Conservation (phyloP, 257 asterid species). For the Coffea canephora region DNA sequence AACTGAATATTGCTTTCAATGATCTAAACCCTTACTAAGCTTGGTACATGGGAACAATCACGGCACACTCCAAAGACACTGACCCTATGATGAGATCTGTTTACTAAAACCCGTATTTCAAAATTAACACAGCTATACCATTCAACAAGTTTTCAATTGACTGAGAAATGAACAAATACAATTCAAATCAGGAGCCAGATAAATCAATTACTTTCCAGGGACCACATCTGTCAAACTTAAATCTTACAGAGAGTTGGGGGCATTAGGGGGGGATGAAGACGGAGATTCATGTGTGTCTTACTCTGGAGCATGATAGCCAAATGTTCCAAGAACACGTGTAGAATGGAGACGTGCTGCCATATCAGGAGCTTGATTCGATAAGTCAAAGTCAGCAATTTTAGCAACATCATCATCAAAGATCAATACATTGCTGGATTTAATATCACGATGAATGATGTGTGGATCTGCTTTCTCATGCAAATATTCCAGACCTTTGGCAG, state of each 20-base stretch:
- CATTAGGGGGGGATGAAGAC: not conserved
- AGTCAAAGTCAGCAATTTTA: slow-evolving; percentile 82
- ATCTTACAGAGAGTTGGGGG: not conserved
- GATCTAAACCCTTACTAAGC: not conserved
- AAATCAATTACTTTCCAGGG: not conserved
- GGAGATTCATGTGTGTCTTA: slow-evolving; percentile 24
- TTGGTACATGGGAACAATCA: not conserved
- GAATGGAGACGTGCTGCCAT: slow-evolving; percentile 96
- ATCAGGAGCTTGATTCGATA: slow-evolving; percentile 91
- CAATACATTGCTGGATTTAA: slow-evolving; percentile 81
- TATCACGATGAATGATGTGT: slow-evolving; percentile 84
- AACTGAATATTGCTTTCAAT: not conserved
- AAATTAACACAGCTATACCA: not conserved
- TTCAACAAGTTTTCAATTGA: not conserved
- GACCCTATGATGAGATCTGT: not conserved
- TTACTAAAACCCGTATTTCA: not conserved
- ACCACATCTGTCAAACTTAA: not conserved
- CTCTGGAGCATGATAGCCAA: slow-evolving; percentile 97
- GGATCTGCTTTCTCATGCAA: slow-evolving; percentile 81
- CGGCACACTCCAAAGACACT: not conserved
- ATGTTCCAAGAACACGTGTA: slow-evolving; percentile 92
- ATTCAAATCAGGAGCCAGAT: not conserved
- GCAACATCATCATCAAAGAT: slow-evolving; percentile 79
- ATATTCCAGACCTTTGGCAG: slow-evolving; percentile 85
- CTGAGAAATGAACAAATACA: not conserved